Evolutionary conservation across 805 yeast genomes (phyloP).

Genomic region (Helenozyma baotianmanensis): DNA sequence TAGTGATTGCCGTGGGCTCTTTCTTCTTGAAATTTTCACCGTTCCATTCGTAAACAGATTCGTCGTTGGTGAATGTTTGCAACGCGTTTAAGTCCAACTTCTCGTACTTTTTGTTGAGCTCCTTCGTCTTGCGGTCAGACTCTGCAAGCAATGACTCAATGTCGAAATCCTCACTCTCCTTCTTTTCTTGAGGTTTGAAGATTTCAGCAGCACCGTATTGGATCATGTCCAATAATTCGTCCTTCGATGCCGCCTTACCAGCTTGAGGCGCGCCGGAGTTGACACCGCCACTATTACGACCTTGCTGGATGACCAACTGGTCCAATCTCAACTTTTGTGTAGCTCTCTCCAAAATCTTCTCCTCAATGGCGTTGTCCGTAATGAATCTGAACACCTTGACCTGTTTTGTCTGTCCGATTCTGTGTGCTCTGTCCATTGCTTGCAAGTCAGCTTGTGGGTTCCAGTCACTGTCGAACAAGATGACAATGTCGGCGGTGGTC

Average conservation of each 20-base stretch:
- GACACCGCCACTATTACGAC: constrained; percentile 38
- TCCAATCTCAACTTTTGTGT: constrained; percentile 75
- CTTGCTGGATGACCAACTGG: constrained; percentile 80
- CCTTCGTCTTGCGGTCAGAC: constrained; percentile 61
- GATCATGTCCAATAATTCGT: constrained; percentile 75
- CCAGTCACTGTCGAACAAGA: constrained; percentile 80
- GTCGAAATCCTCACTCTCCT: constrained; percentile 43
- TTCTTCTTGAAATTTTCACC: constrained; percentile 74
- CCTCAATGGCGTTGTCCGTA: constrained; percentile 81
- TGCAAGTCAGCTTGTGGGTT: constrained; percentile 87
- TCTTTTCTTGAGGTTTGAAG: constrained; percentile 30
- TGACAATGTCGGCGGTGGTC: constrained; percentile 75
- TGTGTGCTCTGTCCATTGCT: constrained; percentile 87
- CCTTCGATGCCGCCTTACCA: constrained; percentile 49
- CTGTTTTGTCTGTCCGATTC: constrained; percentile 83
- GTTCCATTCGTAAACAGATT: constrained; percentile 79
- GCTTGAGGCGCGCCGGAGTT: constrained; percentile 27
- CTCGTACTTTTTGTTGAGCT: constrained; percentile 58
- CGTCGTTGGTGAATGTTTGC: constrained; percentile 68
- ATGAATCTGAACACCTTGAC: constrained; percentile 74
- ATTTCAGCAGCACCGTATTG: constrained; percentile 77
- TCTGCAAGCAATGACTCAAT: constrained; percentile 56
- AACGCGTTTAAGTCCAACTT: constrained; percentile 71
- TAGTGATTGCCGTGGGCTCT: constrained; percentile 42
- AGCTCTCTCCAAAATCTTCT: constrained; percentile 76